These are phyloP conservation scores for Thermoascus crustaceus DNA, from an alignment of 2,329 filamentous ascomycete genomes.

Conservation along the genomic window DNA sequence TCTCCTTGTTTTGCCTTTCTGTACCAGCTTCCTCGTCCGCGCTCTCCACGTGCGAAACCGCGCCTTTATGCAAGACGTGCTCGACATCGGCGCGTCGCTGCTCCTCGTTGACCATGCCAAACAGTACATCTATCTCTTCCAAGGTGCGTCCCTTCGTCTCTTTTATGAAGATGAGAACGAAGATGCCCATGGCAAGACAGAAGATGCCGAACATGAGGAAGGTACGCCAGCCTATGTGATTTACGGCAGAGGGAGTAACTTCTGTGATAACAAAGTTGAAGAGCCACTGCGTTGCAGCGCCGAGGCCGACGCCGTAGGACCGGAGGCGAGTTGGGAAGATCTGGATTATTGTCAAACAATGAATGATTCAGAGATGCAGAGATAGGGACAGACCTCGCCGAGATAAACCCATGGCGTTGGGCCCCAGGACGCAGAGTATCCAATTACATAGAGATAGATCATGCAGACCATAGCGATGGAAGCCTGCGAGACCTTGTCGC, in stretches of 20 bases:
- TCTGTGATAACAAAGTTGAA: conserved; percentile 38
- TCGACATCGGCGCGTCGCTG: conserved; percentile 9
- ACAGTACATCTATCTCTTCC: conserved; percentile 31
- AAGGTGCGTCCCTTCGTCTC: conserved; percentile 32
- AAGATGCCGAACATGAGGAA: conserved; percentile 35
- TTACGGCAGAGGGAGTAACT: conserved; percentile 34
- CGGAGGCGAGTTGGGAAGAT: conserved; percentile 34
- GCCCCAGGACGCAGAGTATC: conserved; percentile 26
- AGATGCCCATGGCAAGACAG: conserved; percentile 24
- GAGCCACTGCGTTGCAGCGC: conserved; percentile 30
- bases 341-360: conserved; percentile 9
- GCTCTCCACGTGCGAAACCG: conserved; percentile 4
- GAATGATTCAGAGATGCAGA: not conserved
- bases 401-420: conserved; percentile 30
- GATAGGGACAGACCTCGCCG: conserved; percentile 18
- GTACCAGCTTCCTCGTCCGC: not conserved
- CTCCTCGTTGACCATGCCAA: conserved; percentile 6
- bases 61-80: conserved; percentile 4
- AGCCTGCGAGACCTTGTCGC: conserved; percentile 20
- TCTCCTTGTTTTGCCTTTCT: no score
- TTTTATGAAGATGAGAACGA: conserved; percentile 31
- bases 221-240: conserved; percentile 31
- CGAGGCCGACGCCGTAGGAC: conserved; percentile 30
- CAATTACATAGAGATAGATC: conserved; percentile 42
- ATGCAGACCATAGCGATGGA: conserved; percentile 37